phyloP scores from a whole-genome alignment of 768 basidiomycete species.

The Crepidotus variabilis region DNA sequence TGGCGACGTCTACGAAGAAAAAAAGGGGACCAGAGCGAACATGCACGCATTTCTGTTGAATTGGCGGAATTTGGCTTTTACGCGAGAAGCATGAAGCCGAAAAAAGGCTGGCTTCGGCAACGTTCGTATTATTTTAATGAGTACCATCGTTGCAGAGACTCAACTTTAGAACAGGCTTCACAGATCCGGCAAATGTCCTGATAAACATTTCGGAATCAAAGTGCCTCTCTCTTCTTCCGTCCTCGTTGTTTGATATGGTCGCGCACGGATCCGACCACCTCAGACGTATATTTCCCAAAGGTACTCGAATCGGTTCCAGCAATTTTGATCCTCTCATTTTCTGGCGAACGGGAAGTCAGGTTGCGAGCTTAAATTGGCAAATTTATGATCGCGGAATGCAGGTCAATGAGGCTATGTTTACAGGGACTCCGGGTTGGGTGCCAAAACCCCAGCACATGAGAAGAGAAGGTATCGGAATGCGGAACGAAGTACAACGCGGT shows the following conservation, averaged over 20 bases:
- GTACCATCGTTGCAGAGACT: not conserved
- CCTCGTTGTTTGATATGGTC: constrained; percentile 32
- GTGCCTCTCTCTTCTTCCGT: constrained; percentile 36
- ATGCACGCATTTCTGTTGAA: constrained; percentile 39
- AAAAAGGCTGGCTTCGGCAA: constrained; percentile 44
- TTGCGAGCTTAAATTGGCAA: constrained; percentile 62
- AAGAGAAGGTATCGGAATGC: constrained; percentile 11
- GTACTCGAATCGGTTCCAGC: constrained; percentile 50
- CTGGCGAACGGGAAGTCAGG: constrained; percentile 57
- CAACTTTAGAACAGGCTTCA: constrained; percentile 25
- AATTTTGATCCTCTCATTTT: constrained; percentile 50
- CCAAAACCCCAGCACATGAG: constrained; percentile 38
- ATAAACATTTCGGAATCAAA: constrained; percentile 60
- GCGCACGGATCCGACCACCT: constrained; percentile 39
- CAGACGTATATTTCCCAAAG: constrained; percentile 55
- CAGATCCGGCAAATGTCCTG: constrained; percentile 43
- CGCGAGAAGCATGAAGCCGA: constrained; percentile 59
- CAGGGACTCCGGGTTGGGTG: constrained; percentile 53
- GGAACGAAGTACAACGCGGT: constrained; percentile 13
- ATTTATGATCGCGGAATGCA: constrained; percentile 55
- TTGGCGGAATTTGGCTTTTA: constrained; percentile 58
- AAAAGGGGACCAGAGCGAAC: constrained; percentile 5
- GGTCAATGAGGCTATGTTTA: constrained; percentile 62
- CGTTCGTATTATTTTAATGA: constrained; percentile 20
- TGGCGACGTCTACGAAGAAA: constrained; percentile 4